Conservation (phyloP, 2,329 filamentous ascomycete species). For the Lecanicillium sp. region DNA sequence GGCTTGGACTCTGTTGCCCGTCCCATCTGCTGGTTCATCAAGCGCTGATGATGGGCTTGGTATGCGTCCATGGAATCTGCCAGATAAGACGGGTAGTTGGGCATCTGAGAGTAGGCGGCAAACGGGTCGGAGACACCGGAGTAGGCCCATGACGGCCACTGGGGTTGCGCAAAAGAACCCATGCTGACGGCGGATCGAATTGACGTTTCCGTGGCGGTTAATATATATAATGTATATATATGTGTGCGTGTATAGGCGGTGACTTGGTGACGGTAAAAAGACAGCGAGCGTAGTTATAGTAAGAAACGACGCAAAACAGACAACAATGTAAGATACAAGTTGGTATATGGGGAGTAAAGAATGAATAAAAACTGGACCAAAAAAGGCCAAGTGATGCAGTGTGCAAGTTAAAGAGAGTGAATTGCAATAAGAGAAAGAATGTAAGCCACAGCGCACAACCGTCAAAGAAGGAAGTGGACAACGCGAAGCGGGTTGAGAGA, state of each 20-base stretch:
- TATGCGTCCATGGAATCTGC: conserved; percentile 31
- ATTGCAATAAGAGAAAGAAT: background rate
- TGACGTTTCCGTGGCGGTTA: too few species aligned
- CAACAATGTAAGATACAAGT: conserved; percentile 2
- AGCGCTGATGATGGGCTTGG: conserved; percentile 26
- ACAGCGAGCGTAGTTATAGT: too few species aligned
- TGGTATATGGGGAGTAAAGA: conserved; percentile 5
- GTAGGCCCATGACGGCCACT: conserved; percentile 28
- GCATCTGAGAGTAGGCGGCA: conserved; percentile 21
- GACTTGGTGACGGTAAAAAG: too few species aligned
- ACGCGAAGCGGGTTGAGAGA: conserved; percentile 2
- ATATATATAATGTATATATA: too few species aligned
- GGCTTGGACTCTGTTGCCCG: conserved; percentile 41
- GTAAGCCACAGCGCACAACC: conserved; percentile 1
- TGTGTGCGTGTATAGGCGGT: too few species aligned
- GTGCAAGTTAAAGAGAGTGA: conserved; percentile 1
- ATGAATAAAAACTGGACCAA: conserved; percentile 8
- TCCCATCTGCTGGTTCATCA: conserved; percentile 29
- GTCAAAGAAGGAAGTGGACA: conserved; percentile 1
- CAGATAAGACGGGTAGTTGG: conserved; percentile 27
- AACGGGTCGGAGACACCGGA: conserved; percentile 20
- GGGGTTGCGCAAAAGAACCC: conserved; percentile 24
- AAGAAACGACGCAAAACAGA: background rate
- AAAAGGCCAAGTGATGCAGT: background rate
- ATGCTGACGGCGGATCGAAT: too few species aligned